A percentile compares a stretch with the other conserved stretches of the same genome.
Conservation (phyloP, 805 yeast species). For the Kuraishia ogatae region DNA sequence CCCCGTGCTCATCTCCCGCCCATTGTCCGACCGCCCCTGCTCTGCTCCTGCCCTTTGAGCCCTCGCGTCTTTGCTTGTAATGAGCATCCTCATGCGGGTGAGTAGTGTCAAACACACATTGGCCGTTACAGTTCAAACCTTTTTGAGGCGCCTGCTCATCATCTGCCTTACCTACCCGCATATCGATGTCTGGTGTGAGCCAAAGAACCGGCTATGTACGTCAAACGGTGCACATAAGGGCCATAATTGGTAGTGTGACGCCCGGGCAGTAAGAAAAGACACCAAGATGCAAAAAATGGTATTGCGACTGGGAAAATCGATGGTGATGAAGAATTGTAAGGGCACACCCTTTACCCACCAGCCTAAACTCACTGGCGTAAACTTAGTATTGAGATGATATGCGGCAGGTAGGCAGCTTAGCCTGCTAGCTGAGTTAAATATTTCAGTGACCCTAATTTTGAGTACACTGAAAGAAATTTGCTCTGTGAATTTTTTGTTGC, state of each 20-base stretch:
- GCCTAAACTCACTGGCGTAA: too few relatives aligned
- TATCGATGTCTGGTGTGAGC: not conserved
- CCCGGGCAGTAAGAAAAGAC: not conserved
- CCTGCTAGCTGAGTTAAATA: too few relatives aligned
- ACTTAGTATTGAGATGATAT: not conserved
- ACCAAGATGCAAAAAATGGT: too few relatives aligned
- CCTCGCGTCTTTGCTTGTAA: not conserved
- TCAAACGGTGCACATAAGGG: not conserved
- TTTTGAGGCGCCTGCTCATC: not conserved
- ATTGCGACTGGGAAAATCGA: too few relatives aligned
- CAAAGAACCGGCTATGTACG: not conserved
- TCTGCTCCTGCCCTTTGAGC: not conserved
- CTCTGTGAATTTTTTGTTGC: too few relatives aligned
- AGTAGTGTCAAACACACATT: not conserved
- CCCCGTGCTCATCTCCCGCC: too few relatives aligned
- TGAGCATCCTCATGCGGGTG: not conserved
- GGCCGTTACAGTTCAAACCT: not conserved
- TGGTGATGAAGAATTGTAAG: not conserved
- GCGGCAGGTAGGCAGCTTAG: too few relatives aligned
- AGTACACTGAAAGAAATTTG: too few relatives aligned
- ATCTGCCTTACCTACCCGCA: not conserved
- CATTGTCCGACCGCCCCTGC: not conserved
- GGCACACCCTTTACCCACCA: not conserved
- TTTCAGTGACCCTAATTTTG: not conserved
- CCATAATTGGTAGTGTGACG: not conserved